Evolutionary conservation across 441 rosid genomes (phyloP).

Genomic region (Populus hybrid): DNA sequence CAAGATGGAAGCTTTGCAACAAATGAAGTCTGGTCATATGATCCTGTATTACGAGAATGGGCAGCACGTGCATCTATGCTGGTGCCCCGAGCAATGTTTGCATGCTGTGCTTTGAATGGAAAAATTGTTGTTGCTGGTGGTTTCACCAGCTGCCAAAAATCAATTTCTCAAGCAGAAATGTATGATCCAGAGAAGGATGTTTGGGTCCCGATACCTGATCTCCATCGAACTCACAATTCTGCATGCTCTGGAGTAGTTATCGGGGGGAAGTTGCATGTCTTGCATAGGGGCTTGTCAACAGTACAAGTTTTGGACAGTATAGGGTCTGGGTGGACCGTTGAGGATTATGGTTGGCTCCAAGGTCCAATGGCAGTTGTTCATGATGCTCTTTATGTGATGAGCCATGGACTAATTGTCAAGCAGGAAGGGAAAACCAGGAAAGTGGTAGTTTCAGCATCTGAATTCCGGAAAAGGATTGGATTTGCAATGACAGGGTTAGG

Average conservation of each 20-base stretch:
- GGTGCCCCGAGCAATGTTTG: conserved; percentile 96
- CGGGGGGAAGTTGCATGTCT: conserved; percentile 63
- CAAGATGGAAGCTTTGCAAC: conserved; percentile 88
- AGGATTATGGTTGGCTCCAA: conserved; percentile 78
- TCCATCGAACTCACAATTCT: conserved; percentile 78
- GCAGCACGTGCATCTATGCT: conserved; percentile 64
- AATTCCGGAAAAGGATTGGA: conserved; percentile 76
- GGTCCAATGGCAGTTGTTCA: conserved; percentile 86
- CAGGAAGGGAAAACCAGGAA: conserved; percentile 55
- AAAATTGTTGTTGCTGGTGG: conserved; percentile 91
- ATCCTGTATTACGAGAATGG: conserved; percentile 66
- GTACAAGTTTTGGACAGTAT: conserved; percentile 75
- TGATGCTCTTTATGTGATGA: conserved; percentile 63
- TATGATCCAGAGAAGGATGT: conserved; percentile 74
- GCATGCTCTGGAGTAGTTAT: conserved; percentile 80
- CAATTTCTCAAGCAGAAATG: conserved; percentile 86
- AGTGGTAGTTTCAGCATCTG: conserved; percentile 64
- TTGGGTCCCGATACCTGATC: conserved; percentile 79
- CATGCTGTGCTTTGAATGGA: conserved; percentile 78
- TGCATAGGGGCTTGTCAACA: conserved; percentile 81
- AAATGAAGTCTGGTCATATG: conserved; percentile 90
- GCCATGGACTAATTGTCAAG: conserved; percentile 58
- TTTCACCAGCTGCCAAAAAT: conserved; percentile 79
- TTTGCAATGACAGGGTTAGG: conserved; percentile 71
- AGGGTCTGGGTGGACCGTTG: conserved; percentile 63